A percentile compares a stretch with the other conserved stretches of the same genome.
Evolutionary conservation across 768 basidiomycete species (phyloP).

Genomic region (Leccinum truebloodii): DNA sequence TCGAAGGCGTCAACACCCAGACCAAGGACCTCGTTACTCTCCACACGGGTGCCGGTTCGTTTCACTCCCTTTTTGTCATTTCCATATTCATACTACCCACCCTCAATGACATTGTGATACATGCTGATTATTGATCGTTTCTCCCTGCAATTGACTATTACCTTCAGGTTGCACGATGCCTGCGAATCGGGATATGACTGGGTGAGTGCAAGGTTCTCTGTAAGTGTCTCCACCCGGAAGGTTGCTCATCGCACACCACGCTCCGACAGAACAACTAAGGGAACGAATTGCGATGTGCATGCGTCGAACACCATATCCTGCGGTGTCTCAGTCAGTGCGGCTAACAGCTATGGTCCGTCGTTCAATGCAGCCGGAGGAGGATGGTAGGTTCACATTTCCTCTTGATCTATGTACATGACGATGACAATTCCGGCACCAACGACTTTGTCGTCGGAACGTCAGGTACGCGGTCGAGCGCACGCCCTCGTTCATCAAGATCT

Average conservation of each 20-base stretch:
- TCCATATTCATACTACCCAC: neutral
- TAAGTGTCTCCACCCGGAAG: neutral
- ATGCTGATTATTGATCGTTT: neutral
- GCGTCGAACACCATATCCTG: conserved; percentile 33
- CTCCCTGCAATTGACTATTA: neutral
- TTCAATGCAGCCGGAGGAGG: conserved; percentile 40
- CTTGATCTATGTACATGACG: neutral
- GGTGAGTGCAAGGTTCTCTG: conserved; percentile 20
- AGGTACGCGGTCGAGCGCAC: conserved; percentile 41
- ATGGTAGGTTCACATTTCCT: conserved; percentile 25
- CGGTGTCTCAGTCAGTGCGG: conserved; percentile 28
- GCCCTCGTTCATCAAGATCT: conserved; percentile 36
- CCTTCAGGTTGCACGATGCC: conserved; percentile 38
- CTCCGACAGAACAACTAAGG: conserved; percentile 18
- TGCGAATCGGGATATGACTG: conserved; percentile 27
- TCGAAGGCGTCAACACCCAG: conserved; percentile 37
- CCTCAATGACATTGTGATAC: neutral
- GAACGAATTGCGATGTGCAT: conserved; percentile 33
- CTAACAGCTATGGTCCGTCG: conserved; percentile 33
- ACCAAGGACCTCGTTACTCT: conserved; percentile 28
- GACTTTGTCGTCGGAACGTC: neutral
- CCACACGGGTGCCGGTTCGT: conserved; percentile 30
- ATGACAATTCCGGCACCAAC: neutral
- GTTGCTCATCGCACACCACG: conserved; percentile 1
- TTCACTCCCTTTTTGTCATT: neutral